phyloP scores from a whole-genome alignment of 2,329 filamentous ascomycete genomes.

The Zarea fungicola region DNA sequence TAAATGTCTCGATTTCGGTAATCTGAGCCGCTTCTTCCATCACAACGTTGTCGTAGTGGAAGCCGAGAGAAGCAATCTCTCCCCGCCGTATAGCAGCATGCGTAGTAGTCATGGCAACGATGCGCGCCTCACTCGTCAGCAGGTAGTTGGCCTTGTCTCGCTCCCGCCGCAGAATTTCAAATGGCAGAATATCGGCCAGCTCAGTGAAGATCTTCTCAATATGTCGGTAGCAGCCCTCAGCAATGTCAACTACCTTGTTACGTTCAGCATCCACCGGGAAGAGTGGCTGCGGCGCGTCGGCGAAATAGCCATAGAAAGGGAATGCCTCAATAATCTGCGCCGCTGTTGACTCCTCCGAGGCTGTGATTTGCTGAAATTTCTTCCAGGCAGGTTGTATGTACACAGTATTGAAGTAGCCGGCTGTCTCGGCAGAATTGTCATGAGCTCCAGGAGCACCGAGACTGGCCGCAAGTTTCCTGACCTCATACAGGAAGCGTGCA shows the following conservation, averaged over 20 bases:
- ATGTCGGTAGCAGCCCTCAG: slow-evolving; percentile 80
- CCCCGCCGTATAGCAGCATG: slow-evolving; percentile 91
- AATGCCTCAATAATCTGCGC: slow-evolving; percentile 68
- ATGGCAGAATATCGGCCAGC: slow-evolving; percentile 86
- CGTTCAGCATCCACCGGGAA: slow-evolving; percentile 64
- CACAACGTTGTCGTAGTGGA: slow-evolving; percentile 94
- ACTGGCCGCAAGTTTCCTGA: slow-evolving; percentile 77
- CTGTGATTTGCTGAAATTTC: slow-evolving; percentile 62
- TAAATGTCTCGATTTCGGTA: slow-evolving; percentile 95
- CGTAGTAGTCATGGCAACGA: slow-evolving; percentile 97
- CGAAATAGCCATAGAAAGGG: slow-evolving; percentile 85
- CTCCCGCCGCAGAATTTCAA: slow-evolving; percentile 84
- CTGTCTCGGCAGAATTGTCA: slow-evolving; percentile 91
- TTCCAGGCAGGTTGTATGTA: slow-evolving; percentile 87
- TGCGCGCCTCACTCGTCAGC: slow-evolving; percentile 89
- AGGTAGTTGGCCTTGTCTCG: slow-evolving; percentile 95
- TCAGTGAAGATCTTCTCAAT: slow-evolving; percentile 87
- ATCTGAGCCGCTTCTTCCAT: slow-evolving; percentile 99
- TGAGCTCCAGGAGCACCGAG: slow-evolving; percentile 90
- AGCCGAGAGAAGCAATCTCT: slow-evolving; percentile 87
- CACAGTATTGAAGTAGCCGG: slow-evolving; percentile 91
- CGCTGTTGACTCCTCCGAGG: slow-evolving; percentile 49
- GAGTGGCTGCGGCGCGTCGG: slow-evolving; percentile 78
- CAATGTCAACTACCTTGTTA: slow-evolving; percentile 67
- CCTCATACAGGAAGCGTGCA: slow-evolving; percentile 70